Evolutionary conservation across 768 basidiomycete species (phyloP).

Genomic region (Lentinus tigrinus): DNA sequence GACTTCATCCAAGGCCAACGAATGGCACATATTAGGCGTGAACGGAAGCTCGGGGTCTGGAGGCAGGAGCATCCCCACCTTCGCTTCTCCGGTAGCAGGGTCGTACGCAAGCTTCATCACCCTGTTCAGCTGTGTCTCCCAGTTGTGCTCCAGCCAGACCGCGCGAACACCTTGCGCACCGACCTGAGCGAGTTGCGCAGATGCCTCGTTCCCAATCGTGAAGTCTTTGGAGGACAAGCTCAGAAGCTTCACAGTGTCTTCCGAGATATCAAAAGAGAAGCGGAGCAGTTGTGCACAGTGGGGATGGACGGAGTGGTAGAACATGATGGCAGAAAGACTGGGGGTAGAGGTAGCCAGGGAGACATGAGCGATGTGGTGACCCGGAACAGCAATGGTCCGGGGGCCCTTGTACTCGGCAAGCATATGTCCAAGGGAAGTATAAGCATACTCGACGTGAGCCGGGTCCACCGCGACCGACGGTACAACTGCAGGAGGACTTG

Average conservation of each 20-base stretch:
- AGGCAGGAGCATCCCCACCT: conserved; percentile 42
- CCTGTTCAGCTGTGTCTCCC: conserved; percentile 47
- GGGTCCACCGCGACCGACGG: neutral
- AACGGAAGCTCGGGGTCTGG: conserved; percentile 52
- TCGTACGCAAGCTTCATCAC: conserved; percentile 47
- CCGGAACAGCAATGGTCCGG: conserved; percentile 18
- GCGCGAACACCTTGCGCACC: conserved; percentile 43
- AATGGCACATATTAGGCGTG: conserved; percentile 42
- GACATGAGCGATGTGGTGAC: conserved; percentile 21
- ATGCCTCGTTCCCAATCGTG: conserved; percentile 21
- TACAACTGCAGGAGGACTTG: neutral
- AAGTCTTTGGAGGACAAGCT: conserved; percentile 16
- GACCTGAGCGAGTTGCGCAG: conserved; percentile 27
- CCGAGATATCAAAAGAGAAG: conserved; percentile 9
- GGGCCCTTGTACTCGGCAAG: conserved; percentile 16
- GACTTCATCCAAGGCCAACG: conserved; percentile 55
- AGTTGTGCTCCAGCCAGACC: conserved; percentile 53
- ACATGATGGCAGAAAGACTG: conserved; percentile 19
- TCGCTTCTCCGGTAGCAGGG: neutral
- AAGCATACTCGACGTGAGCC: conserved; percentile 10
- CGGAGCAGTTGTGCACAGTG: conserved; percentile 19
- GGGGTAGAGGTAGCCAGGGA: conserved; percentile 16
- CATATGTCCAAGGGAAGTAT: conserved; percentile 20
- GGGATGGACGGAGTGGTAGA: conserved; percentile 17
- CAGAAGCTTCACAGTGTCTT: neutral